phyloP scores from a whole-genome alignment of 2,329 filamentous ascomycete species.

The Alternaria ethzedia region DNA sequence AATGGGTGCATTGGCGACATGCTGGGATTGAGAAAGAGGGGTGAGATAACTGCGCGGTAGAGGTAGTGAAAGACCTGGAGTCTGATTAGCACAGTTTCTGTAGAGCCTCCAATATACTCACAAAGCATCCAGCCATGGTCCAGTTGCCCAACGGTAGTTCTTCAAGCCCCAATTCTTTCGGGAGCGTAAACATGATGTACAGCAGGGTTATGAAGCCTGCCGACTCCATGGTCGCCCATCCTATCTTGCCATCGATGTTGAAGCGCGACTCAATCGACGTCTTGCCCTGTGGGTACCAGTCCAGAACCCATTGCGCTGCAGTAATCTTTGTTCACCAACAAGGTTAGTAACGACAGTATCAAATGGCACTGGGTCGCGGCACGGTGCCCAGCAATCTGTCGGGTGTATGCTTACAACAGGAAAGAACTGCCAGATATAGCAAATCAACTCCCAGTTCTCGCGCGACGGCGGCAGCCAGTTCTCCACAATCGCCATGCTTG shows the following conservation, averaged over 20 bases:
- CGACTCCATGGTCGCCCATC: slow-evolving; percentile 88
- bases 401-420: slow-evolving; percentile 51
- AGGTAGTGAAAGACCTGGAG: slow-evolving; percentile 78
- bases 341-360: background rate
- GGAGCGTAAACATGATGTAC: slow-evolving; percentile 77
- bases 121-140: slow-evolving; percentile 72
- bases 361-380: background rate
- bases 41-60: slow-evolving; percentile 85
- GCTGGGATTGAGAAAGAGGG: slow-evolving; percentile 79
- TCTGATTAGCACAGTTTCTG: slow-evolving; percentile 7
- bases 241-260: slow-evolving; percentile 88
- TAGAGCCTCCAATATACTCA: slow-evolving; percentile 39
- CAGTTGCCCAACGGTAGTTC: slow-evolving; percentile 77
- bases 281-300: slow-evolving; percentile 92
- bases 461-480: slow-evolving; percentile 57
- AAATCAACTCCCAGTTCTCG: slow-evolving; percentile 57
- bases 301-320: slow-evolving; percentile 72
- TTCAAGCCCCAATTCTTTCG: slow-evolving; percentile 62
- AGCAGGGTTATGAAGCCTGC: slow-evolving; percentile 78
- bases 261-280: slow-evolving; percentile 76
- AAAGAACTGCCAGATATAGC: slow-evolving; percentile 57
- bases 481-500: slow-evolving; percentile 51
- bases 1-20: slow-evolving; percentile 86
- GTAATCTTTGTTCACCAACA: slow-evolving; percentile 63
- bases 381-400: background rate